phyloP scores from a whole-genome alignment of 1,284 basidiomycete genomes.

The Singerocomus inundabilis region DNA sequence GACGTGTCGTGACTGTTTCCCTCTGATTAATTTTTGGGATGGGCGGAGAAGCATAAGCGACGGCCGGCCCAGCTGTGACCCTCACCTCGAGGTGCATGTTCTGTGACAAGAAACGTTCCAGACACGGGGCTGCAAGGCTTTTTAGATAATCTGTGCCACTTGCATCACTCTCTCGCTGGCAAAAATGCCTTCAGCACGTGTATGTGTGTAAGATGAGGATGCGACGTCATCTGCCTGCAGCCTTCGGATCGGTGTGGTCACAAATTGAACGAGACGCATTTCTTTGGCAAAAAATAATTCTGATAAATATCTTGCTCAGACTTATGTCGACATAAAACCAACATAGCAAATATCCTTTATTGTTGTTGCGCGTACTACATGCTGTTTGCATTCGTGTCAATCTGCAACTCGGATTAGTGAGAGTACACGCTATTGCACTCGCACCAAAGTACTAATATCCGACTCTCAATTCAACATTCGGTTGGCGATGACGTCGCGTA shows the following conservation, averaged over 20 bases:
- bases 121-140: slow-evolving; percentile 23
- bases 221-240: not conserved
- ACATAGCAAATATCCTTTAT: no score
- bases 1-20: not conserved
- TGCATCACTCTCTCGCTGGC: slow-evolving; percentile 14
- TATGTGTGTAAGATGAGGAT: slow-evolving; percentile 4
- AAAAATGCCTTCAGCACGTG: slow-evolving; percentile 29
- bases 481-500: slow-evolving; percentile 34
- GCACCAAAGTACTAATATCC: not conserved
- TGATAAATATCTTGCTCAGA: no score
- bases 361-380: no score
- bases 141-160: slow-evolving; percentile 28
- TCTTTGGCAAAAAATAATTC: no score
- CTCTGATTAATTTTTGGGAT: not conserved
- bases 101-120: slow-evolving; percentile 19
- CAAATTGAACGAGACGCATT: slow-evolving; percentile 8
- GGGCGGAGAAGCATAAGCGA: not conserved
- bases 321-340: no score
- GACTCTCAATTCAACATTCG: slow-evolving; percentile 16
- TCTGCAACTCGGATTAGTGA: no score
- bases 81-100: slow-evolving; percentile 10
- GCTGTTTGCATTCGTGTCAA: no score
- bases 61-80: not conserved
- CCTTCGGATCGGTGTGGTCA: slow-evolving; percentile 12
- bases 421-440: not conserved